Conservation (phyloP, 1,284 basidiomycete species). For the Cronartium quercuum region DNA sequence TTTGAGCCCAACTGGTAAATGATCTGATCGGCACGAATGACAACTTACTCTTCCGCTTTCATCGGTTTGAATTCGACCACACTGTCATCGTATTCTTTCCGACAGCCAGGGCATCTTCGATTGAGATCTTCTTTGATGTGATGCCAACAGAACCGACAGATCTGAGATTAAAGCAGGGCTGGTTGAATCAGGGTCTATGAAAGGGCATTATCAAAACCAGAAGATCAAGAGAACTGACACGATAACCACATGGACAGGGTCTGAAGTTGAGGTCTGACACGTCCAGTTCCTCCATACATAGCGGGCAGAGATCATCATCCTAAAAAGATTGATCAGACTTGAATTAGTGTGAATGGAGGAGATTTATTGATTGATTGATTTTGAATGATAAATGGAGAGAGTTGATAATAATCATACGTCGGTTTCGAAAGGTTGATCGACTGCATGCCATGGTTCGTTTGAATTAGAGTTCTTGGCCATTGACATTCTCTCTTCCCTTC, state of each 20-base stretch:
- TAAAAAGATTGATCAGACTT: constrained; percentile 47
- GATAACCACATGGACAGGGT: constrained; percentile 97
- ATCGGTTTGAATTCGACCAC: constrained; percentile 93
- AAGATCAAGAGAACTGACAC: constrained; percentile 57
- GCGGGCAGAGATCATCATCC: constrained; percentile 97
- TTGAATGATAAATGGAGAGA: not conserved
- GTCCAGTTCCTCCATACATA: constrained; percentile 98
- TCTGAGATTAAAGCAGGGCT: constrained; percentile 54
- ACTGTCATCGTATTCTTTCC: constrained; percentile 86
- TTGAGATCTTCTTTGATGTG: constrained; percentile 96
- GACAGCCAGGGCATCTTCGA: constrained; percentile 92
- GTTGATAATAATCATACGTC: not conserved
- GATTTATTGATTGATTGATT: too few relatives aligned
- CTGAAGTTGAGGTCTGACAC: constrained; percentile 98
- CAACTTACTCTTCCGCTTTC: constrained; percentile 82
- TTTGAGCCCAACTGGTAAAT: constrained; percentile 6
- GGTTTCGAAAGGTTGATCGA: not conserved
- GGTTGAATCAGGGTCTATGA: constrained; percentile 29
- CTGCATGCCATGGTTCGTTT: not conserved
- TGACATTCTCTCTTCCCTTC: not conserved
- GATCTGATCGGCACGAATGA: not conserved
- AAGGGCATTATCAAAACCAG: not conserved
- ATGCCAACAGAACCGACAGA: constrained; percentile 99
- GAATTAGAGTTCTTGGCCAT: not conserved
- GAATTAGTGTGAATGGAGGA: too few relatives aligned